These are phyloP conservation scores for Excoecaria cochinchinensis DNA, from an alignment of 345 rosid species.

Conservation along the genomic window DNA sequence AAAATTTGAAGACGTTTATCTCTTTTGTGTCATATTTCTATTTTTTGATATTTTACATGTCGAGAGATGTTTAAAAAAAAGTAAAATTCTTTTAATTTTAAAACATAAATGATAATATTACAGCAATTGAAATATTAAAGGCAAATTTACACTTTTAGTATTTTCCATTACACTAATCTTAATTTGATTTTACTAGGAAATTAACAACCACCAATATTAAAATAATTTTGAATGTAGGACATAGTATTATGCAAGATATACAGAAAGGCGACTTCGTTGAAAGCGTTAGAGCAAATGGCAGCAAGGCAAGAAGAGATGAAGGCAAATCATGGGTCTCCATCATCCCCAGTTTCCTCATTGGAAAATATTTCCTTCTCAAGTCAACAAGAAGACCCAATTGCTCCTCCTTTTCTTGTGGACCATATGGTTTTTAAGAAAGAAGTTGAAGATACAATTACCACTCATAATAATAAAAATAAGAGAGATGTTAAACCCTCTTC, in stretches of 20 bases:
- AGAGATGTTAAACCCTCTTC: conserved; percentile 11
- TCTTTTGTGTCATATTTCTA: too few species aligned
- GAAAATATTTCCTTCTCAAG: conserved; percentile 39
- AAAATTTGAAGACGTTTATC: too few species aligned
- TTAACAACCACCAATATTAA: neutral
- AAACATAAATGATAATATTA: neutral
- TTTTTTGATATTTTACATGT: too few species aligned
- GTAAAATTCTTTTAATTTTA: too few species aligned
- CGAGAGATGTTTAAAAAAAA: too few species aligned
- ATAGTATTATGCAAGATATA: conserved; percentile 91
- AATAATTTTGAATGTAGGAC: conserved; percentile 44
- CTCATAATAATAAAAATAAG: neutral
- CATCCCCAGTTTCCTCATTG: conserved; percentile 38
- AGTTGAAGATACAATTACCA: conserved; percentile 19
- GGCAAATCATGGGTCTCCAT: conserved; percentile 36
- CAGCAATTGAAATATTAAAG: conserved; percentile 5
- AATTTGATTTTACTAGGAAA: neutral
- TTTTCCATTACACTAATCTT: too few species aligned
- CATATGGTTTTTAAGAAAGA: conserved; percentile 43
- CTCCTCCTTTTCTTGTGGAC: neutral
- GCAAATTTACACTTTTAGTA: too few species aligned
- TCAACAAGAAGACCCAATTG: conserved; percentile 40
- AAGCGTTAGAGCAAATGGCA: conserved; percentile 85
- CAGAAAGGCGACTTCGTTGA: conserved; percentile 84
- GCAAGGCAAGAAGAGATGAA: conserved; percentile 53